phyloP scores from a whole-genome alignment of 495 filamentous ascomycete species.

The Podospora bellae-mahoneyi region DNA sequence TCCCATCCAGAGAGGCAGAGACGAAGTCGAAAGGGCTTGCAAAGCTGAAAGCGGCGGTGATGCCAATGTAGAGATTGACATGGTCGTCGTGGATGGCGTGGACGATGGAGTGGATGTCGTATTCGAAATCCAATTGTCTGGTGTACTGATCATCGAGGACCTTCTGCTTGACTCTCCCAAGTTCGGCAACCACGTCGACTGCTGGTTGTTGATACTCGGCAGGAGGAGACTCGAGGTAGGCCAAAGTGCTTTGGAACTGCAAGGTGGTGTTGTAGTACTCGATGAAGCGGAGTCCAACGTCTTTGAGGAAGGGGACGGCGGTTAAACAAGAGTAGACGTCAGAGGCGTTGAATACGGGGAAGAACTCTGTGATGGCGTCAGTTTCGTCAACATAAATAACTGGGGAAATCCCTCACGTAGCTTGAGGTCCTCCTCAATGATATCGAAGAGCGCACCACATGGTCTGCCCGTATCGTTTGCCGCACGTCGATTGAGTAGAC shows the following conservation, averaged over 20 bases:
- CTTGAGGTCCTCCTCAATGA: neutral
- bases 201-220: constrained; percentile 52
- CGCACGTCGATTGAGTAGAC: neutral
- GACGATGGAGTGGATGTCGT: constrained; percentile 42
- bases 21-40: constrained; percentile 42
- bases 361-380: neutral
- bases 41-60: constrained; percentile 45
- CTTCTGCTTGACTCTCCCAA: constrained; percentile 44
- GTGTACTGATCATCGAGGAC: constrained; percentile 38
- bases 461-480: neutral
- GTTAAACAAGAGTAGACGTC: constrained; percentile 52
- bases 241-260: constrained; percentile 56
- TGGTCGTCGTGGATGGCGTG: constrained; percentile 49
- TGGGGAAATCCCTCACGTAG: too few relatives aligned
- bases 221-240: constrained; percentile 55
- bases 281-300: constrained; percentile 50
- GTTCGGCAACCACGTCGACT: constrained; percentile 47
- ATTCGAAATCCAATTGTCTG: constrained; percentile 54
- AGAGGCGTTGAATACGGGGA: constrained; percentile 34
- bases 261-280: constrained; percentile 54
- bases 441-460: neutral
- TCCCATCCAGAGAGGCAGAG: constrained; percentile 50
- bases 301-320: constrained; percentile 54
- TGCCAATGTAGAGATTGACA: constrained; percentile 40
- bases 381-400: neutral